Conservation (phyloP, 495 filamentous ascomycete species). For the Astrothelium subdiscretum region DNA sequence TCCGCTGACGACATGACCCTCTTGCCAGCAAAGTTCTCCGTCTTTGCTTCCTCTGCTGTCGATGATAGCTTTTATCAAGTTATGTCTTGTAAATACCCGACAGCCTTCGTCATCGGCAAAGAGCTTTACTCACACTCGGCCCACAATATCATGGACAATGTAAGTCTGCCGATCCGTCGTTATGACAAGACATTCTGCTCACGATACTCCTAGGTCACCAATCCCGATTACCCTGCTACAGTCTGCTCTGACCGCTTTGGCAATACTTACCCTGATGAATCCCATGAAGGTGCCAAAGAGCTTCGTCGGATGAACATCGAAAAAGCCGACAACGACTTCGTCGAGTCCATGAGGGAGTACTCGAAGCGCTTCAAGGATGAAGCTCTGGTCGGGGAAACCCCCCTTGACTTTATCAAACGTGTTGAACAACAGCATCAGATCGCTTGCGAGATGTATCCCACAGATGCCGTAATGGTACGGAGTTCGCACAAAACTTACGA, state of each 20-base stretch:
- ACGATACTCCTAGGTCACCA: neutral
- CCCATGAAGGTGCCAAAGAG: neutral
- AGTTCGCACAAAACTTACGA: neutral
- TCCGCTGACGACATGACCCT: neutral
- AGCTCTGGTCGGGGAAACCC: neutral
- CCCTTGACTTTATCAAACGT: neutral
- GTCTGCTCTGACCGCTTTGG: neutral
- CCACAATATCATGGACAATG: neutral
- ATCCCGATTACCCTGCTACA: neutral
- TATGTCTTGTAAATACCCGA: neutral
- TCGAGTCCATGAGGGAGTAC: neutral
- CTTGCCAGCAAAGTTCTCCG: neutral
- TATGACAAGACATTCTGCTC: neutral
- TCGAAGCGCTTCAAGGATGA: neutral
- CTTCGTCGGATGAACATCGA: neutral
- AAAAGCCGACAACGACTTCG: neutral
- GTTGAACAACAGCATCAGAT: neutral
- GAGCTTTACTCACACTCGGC: neutral
- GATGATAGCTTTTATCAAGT: neutral
- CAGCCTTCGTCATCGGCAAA: neutral
- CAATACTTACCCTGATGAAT: neutral
- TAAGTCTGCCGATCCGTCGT: neutral
- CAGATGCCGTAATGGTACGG: neutral
- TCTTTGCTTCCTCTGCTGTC: too few relatives aligned
- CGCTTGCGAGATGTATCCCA: neutral